These are phyloP conservation scores for Alliaria petiolata DNA, from an alignment of 345 rosid genomes.

Conservation along the genomic window DNA sequence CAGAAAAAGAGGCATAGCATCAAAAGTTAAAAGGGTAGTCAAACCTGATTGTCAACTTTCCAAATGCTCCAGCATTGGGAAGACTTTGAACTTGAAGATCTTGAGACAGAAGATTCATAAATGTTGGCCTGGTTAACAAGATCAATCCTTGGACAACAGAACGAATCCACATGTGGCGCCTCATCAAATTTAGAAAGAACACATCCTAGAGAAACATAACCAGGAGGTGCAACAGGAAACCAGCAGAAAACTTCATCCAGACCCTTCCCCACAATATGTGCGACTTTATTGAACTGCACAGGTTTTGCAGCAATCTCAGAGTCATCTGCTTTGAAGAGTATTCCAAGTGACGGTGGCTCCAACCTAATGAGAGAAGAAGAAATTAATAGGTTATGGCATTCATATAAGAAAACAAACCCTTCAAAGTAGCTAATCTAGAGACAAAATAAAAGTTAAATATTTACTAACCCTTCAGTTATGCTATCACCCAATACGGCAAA, in stretches of 20 bases:
- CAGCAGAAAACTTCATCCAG: conserved; percentile 87
- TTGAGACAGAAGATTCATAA: conserved; percentile 68
- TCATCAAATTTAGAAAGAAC: conserved; percentile 73
- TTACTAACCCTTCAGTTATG: conserved; percentile 86
- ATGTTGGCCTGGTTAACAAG: conserved; percentile 83
- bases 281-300: conserved; percentile 79
- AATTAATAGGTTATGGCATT: conserved; percentile 17
- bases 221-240: conserved; percentile 97
- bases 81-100: conserved; percentile 70
- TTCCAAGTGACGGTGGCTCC: conserved; percentile 90
- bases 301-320: conserved; percentile 85
- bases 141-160: conserved; percentile 97
- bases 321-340: conserved; percentile 72
- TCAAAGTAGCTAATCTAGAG: neutral
- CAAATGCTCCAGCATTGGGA: conserved; percentile 96
- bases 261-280: conserved; percentile 83
- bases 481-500: conserved; percentile 86
- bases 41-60: conserved; percentile 99
- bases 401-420: conserved; percentile 1
- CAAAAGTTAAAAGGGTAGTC: conserved; percentile 8
- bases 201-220: conserved; percentile 92
- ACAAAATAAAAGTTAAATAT: neutral
- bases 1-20: conserved; percentile 5
- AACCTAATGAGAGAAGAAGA: conserved; percentile 48
- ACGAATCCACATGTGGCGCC: conserved; percentile 53